A percentile compares a stretch with the other conserved stretches of the same genome.
Evolutionary conservation across 2,329 filamentous ascomycete species (phyloP).

Genomic region (Zelopaecilomyces penicillatus): DNA sequence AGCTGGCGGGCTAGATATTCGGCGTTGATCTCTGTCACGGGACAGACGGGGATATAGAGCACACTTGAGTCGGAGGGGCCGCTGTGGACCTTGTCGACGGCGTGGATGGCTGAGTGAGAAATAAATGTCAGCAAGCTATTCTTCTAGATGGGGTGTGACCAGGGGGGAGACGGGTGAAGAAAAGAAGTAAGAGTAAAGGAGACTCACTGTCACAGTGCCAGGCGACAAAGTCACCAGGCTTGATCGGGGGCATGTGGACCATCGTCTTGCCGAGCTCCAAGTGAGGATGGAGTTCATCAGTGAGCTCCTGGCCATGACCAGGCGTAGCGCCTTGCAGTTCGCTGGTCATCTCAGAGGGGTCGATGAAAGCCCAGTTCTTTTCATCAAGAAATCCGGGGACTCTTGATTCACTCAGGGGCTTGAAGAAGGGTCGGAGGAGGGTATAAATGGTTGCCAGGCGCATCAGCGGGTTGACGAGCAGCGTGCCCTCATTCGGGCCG

Average conservation of each 20-base stretch:
- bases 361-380: constrained; percentile 52
- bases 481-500: constrained; percentile 65
- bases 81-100: constrained; percentile 70
- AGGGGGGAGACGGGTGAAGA: background rate
- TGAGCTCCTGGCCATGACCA: constrained; percentile 65
- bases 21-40: constrained; percentile 67
- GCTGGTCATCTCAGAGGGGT: constrained; percentile 36
- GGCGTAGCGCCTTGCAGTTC: constrained; percentile 62
- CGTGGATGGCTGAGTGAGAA: constrained; percentile 50
- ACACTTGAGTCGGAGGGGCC: constrained; percentile 72
- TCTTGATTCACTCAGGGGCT: constrained; percentile 29
- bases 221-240: constrained; percentile 68
- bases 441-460: constrained; percentile 70
- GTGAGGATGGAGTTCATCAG: constrained; percentile 61
- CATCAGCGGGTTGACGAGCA: constrained; percentile 74
- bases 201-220: constrained; percentile 70
- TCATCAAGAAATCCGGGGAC: constrained; percentile 35
- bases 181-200: background rate
- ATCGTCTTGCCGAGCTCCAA: constrained; percentile 59
- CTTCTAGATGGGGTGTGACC: background rate
- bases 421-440: constrained; percentile 78
- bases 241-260: constrained; percentile 59
- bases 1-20: constrained; percentile 63
- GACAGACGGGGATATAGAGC: constrained; percentile 81
- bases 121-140: background rate